Evolutionary conservation across 129 eudicot genomes (phyloP).

Genomic region (Pulicaria dysenterica): DNA sequence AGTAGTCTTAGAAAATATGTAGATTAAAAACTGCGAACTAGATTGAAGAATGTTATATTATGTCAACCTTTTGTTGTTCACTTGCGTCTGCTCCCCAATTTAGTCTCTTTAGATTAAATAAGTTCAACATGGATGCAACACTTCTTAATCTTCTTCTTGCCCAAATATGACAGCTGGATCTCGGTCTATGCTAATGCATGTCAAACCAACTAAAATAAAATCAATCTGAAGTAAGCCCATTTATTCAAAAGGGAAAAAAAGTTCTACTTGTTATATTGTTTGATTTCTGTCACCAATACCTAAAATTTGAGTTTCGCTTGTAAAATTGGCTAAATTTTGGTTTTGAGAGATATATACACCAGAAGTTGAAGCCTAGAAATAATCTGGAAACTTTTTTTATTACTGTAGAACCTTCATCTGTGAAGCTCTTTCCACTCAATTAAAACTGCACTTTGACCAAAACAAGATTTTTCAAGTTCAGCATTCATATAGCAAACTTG

Average conservation of each 20-base stretch:
- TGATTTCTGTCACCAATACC: conserved; percentile 27
- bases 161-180: conserved; percentile 37
- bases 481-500: background rate
- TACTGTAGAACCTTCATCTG: conserved; percentile 70
- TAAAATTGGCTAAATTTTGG: conserved; percentile 23
- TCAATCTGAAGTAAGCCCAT: conserved; percentile 7
- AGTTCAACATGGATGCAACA: conserved; percentile 72
- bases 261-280: background rate
- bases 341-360: conserved; percentile 34
- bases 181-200: conserved; percentile 52
- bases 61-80: conserved; percentile 67
- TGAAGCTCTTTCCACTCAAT: conserved; percentile 30
- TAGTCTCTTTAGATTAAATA: conserved; percentile 62
- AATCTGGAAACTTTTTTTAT: conserved; percentile 52
- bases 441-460: conserved; percentile 22
- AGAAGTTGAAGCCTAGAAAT: conserved; percentile 56
- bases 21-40: background rate
- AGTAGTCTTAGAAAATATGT: background rate
- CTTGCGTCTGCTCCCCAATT: conserved; percentile 55
- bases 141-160: conserved; percentile 51
- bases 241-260: conserved; percentile 16
- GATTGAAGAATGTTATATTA: background rate
- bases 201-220: conserved; percentile 26
- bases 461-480: conserved; percentile 17
- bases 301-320: conserved; percentile 32